Percentiles rank a stretch among this genome's conserved stretches.
phyloP scores from a whole-genome alignment of 495 filamentous ascomycete genomes.

The Neurospora africana region DNA sequence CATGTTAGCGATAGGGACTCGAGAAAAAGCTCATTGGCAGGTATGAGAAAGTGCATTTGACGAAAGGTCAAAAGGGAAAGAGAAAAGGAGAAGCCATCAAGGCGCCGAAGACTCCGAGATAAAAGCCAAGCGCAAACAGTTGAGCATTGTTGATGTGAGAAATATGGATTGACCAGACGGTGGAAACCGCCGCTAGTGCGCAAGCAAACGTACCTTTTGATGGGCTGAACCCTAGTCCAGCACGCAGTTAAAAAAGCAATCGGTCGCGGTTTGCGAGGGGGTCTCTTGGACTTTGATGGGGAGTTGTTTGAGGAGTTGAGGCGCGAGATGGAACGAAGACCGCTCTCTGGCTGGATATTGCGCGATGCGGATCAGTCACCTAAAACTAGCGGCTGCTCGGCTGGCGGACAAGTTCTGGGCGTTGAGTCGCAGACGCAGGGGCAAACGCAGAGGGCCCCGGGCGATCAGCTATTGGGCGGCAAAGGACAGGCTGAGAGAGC shows the following conservation, averaged over 20 bases:
- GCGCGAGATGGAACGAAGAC: neutral
- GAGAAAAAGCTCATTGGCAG: neutral
- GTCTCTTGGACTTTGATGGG: neutral
- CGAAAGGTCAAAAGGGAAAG: neutral
- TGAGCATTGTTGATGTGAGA: neutral
- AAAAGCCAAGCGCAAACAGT: neutral
- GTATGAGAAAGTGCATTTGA: neutral
- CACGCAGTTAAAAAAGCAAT: neutral
- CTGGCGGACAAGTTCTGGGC: neutral
- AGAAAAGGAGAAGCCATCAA: neutral
- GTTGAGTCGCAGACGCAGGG: neutral
- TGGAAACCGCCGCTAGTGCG: neutral
- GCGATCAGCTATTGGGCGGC: neutral
- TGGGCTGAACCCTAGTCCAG: neutral
- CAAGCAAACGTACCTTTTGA: neutral
- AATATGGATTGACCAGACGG: neutral
- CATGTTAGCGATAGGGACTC: conserved; percentile 30
- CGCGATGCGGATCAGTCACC: neutral
- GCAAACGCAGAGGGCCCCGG: neutral
- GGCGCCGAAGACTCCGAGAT: neutral
- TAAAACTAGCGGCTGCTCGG: neutral
- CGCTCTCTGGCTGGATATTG: neutral
- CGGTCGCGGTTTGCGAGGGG: neutral
- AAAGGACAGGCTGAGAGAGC: neutral
- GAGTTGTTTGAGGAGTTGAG: neutral